phyloP scores from a whole-genome alignment of 1,139 yeast genomes.

The Nadsonia starkeyi-henricii region DNA sequence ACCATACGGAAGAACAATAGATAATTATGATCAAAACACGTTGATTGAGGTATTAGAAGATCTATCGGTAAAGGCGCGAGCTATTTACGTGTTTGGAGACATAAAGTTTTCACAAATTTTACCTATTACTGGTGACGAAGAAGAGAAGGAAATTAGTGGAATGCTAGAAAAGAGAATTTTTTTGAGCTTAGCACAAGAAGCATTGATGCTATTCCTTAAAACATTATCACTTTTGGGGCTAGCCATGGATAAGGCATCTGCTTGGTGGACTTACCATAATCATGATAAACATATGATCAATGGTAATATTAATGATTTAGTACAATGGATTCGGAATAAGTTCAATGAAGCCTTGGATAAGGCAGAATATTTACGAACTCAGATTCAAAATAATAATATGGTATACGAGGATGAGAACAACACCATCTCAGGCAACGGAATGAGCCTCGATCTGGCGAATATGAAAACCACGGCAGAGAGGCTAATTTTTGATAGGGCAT shows the following conservation, averaged over 20 bases:
- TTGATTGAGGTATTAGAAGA: conserved; percentile 48
- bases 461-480: conserved; percentile 52
- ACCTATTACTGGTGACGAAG: conserved; percentile 52
- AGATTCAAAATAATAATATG: conserved; percentile 14
- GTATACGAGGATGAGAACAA: not conserved
- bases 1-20: not conserved
- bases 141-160: conserved; percentile 29
- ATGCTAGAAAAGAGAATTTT: conserved; percentile 47
- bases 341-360: conserved; percentile 82
- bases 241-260: conserved; percentile 74
- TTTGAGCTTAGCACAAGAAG: conserved; percentile 55
- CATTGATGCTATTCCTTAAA: conserved; percentile 72
- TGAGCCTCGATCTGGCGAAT: not conserved
- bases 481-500: conserved; percentile 78
- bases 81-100: conserved; percentile 78
- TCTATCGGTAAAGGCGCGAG: conserved; percentile 80
- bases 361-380: conserved; percentile 60
- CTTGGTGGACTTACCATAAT: conserved; percentile 66
- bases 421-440: not conserved
- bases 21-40: conserved; percentile 21
- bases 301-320: conserved; percentile 54
- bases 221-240: conserved; percentile 66
- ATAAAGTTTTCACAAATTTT: conserved; percentile 75
- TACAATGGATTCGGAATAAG: conserved; percentile 83
- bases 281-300: conserved; percentile 27